A percentile compares a stretch with the other conserved stretches of the same genome.
Evolutionary conservation across 495 filamentous ascomycete species (phyloP).

Genomic region (Aspergillus sparsus): DNA sequence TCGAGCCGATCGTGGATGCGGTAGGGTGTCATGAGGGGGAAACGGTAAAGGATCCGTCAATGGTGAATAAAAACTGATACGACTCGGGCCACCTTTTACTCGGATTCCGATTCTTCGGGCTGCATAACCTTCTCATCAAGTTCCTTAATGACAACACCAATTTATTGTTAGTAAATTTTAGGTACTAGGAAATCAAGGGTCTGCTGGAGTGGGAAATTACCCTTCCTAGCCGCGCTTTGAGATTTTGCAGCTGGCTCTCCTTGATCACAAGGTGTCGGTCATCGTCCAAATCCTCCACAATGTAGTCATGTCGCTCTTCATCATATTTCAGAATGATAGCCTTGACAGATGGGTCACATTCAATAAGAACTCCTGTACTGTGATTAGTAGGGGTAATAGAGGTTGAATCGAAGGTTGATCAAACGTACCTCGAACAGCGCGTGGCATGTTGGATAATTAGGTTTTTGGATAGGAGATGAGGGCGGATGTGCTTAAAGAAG

Average conservation of each 20-base stretch:
- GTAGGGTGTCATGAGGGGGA: background rate
- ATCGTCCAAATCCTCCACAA: slow-evolving; percentile 76
- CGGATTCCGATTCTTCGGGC: slow-evolving; percentile 53
- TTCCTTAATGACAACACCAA: slow-evolving; percentile 34
- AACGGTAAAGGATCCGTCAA: background rate
- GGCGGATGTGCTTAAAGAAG: background rate
- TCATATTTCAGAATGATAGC: slow-evolving; percentile 76
- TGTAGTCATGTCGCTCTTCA: slow-evolving; percentile 65
- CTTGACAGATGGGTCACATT: slow-evolving; percentile 78
- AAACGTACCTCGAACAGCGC: slow-evolving; percentile 47
- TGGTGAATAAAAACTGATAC: background rate
- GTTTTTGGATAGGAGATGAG: background rate
- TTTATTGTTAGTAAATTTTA: background rate
- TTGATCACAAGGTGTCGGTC: slow-evolving; percentile 69
- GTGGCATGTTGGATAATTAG: slow-evolving; percentile 39
- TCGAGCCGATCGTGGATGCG: too few relatives aligned
- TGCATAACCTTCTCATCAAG: slow-evolving; percentile 57
- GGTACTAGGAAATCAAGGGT: too few relatives aligned
- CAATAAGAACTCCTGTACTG: slow-evolving; percentile 64
- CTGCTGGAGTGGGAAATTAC: slow-evolving; percentile 34
- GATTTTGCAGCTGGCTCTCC: slow-evolving; percentile 61
- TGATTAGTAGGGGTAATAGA: slow-evolving; percentile 1
- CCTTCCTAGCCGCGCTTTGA: slow-evolving; percentile 62
- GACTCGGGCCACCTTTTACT: slow-evolving; percentile 26
- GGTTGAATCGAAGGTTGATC: background rate